Conservation (phyloP, 345 rosid species). For the Euphorbia lathyris region DNA sequence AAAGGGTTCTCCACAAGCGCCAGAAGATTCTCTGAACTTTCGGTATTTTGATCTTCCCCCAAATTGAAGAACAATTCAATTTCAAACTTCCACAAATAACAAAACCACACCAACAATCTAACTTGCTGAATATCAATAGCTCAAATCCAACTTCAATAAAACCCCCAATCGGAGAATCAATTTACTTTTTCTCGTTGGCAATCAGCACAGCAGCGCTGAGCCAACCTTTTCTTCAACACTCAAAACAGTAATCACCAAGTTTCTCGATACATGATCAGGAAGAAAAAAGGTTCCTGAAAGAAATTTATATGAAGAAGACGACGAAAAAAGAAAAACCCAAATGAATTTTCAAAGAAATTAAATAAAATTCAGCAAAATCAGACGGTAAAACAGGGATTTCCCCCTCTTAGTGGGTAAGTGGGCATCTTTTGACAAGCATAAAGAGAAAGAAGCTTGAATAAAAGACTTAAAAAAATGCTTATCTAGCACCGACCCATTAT, state of each 20-base stretch:
- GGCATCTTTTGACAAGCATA: constrained; percentile 42
- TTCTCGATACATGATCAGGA: too few relatives aligned
- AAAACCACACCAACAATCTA: constrained; percentile 1
- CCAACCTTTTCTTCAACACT: constrained; percentile 6
- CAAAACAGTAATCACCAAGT: not conserved
- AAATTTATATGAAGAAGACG: not conserved
- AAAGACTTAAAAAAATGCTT: constrained; percentile 18
- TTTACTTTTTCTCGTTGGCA: not conserved
- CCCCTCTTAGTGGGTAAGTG: constrained; percentile 3
- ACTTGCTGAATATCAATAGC: not conserved
- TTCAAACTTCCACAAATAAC: constrained; percentile 11
- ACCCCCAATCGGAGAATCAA: not conserved
- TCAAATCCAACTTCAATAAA: not conserved
- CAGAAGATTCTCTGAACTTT: constrained; percentile 23
- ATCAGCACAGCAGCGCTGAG: constrained; percentile 2
- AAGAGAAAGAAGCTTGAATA: constrained; percentile 1
- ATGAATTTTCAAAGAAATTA: not conserved
- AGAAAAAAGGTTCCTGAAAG: too few relatives aligned
- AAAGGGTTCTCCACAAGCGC: constrained; percentile 32
- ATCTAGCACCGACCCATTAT: constrained; percentile 55
- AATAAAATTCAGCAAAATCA: not conserved
- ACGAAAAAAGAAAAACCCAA: not conserved
- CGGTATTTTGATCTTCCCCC: constrained; percentile 33
- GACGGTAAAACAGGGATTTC: constrained; percentile 15
- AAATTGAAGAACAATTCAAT: constrained; percentile 25